These are phyloP conservation scores for Candida tunisiensis DNA, from an alignment of 1,139 yeast species.

Conservation along the genomic window DNA sequence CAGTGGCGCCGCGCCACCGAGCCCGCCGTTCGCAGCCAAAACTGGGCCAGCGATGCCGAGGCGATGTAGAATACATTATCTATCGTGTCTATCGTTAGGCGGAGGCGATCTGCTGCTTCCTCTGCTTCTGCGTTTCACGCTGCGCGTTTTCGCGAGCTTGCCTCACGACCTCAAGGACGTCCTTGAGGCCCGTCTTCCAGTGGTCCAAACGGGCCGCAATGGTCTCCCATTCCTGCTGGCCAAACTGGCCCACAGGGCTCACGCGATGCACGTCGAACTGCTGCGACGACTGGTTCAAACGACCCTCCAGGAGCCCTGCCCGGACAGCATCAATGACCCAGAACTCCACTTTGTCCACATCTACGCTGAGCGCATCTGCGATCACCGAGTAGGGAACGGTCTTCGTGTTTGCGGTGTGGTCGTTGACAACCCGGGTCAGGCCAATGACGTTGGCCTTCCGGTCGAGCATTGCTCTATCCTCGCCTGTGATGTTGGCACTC, in stretches of 20 bases:
- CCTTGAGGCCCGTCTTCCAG: slow-evolving; percentile 22
- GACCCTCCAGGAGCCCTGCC: slow-evolving; percentile 26
- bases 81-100: too few species aligned
- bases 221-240: slow-evolving; percentile 21
- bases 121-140: slow-evolving; percentile 8
- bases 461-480: slow-evolving; percentile 9
- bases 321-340: slow-evolving; percentile 27
- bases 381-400: slow-evolving; percentile 19
- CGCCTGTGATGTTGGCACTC: slow-evolving; percentile 13
- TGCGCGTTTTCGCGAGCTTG: slow-evolving; percentile 15
- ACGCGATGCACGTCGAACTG: slow-evolving; percentile 23
- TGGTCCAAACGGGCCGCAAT: slow-evolving; percentile 17
- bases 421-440: slow-evolving; percentile 7
- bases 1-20: too few species aligned
- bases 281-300: slow-evolving; percentile 23
- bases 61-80: too few species aligned
- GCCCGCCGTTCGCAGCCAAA: too few species aligned
- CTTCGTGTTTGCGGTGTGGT: slow-evolving; percentile 7
- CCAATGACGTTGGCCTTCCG: slow-evolving; percentile 10
- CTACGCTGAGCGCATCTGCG: slow-evolving; percentile 17
- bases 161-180: slow-evolving; percentile 17
- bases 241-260: slow-evolving; percentile 21
- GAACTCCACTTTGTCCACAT: slow-evolving; percentile 18
- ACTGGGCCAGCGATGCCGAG: too few species aligned
- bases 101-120: neutral